Evolutionary conservation across 768 basidiomycete species (phyloP), one percentile per base, ranked within the genome.

Genomic region (Ramaria sp.): DNA sequence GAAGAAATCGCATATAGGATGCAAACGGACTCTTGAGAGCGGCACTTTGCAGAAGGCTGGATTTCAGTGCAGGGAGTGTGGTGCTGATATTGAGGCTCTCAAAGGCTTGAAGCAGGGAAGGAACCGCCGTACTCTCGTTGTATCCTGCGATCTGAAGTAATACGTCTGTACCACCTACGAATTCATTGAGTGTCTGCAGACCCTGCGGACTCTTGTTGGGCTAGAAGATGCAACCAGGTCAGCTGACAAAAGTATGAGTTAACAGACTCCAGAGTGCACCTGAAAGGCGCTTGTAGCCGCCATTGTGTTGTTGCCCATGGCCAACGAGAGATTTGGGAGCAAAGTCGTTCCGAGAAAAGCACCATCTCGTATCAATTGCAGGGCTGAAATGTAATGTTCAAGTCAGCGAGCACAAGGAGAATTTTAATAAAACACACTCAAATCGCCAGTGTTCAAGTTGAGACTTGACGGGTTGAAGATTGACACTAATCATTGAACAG

Each of bases 391-490:
- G 47, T 17, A 17, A 12, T 11, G 31, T 50, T 34, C 9, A 12
- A 57, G 43, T 19, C 15, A 11, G 34, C 19, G 19, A 54, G 37
- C 1, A 2, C 31, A 27, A 31, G 17, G 12, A 43, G 41, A 31
- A 42, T 3, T 27, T 50, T 11, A 31, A 41, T 20, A 34, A 33
- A 46, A 69, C 81, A 59, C 62, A 85, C 83, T 77, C 54, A 87
- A 65, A 63, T 88, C 82, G 15, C 84, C 86, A 2, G 76, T 76
- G 7, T 72, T 64, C 22, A 89, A 69, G 58, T 82, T 75, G 52
- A 89, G 71, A 63, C 77, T 83, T 6, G 82, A 84, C 11, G 84
- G 86, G 65, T 89, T 89, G 63, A 71, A 63, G 7, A 89, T 86
- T 5, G 76, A 70, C 22, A 84, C 83, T 80, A 57, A 1, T 51